Evolutionary conservation across 1,139 yeast species (phyloP).

Genomic region (Arxiozyma telluris): DNA sequence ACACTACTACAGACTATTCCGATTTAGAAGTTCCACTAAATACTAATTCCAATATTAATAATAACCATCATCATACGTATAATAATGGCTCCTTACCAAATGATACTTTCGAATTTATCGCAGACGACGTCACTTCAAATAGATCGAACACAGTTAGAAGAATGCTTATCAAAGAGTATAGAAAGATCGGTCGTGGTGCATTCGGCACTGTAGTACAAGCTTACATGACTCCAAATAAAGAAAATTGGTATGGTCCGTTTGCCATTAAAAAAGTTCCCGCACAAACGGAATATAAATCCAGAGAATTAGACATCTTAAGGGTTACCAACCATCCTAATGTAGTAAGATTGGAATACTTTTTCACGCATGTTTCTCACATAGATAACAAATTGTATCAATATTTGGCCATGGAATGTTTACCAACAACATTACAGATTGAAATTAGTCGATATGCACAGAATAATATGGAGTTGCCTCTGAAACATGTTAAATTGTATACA

Average conservation of each 20-base stretch:
- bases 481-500: conserved; percentile 69
- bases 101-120: conserved; percentile 34
- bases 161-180: conserved; percentile 64
- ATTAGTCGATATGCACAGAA: conserved; percentile 59
- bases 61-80: not conserved
- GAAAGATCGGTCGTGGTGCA: conserved; percentile 75
- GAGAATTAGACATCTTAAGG: conserved; percentile 68
- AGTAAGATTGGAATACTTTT: conserved; percentile 59
- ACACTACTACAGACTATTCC: not conserved
- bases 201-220: conserved; percentile 80
- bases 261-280: conserved; percentile 80
- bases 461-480: conserved; percentile 57
- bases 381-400: conserved; percentile 65
- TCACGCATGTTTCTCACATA: conserved; percentile 45
- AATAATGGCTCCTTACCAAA: not conserved
- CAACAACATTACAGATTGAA: conserved; percentile 68
- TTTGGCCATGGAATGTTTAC: conserved; percentile 76
- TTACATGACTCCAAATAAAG: conserved; percentile 34
- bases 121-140: conserved; percentile 57
- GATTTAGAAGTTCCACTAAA: not conserved
- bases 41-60: not conserved
- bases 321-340: conserved; percentile 73
- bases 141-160: conserved; percentile 43
- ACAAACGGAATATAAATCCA: conserved; percentile 71
- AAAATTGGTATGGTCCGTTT: conserved; percentile 64